A percentile compares a stretch with the other conserved stretches of the same genome.
Conservation (phyloP, 768 basidiomycete genomes). For the Termitomyces sp. region DNA sequence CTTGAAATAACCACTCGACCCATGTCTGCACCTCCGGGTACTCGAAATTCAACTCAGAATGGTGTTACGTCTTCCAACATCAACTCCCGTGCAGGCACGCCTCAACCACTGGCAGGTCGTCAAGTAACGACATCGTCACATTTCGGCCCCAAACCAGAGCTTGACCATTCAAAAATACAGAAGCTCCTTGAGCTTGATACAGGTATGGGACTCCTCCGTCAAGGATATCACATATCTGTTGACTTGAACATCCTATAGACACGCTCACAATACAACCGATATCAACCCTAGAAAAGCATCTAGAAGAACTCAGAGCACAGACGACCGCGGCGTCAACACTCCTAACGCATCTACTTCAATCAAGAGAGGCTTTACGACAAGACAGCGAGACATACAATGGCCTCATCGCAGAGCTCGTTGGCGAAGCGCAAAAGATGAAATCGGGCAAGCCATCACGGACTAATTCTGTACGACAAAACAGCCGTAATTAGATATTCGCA, state of each 20-base stretch:
- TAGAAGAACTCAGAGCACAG: slow-evolving; percentile 62
- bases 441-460: slow-evolving; percentile 50
- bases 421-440: slow-evolving; percentile 83
- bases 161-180: slow-evolving; percentile 62
- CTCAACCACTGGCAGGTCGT: slow-evolving; percentile 27
- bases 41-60: slow-evolving; percentile 33
- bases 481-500: slow-evolving; percentile 22
- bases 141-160: slow-evolving; percentile 72
- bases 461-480: slow-evolving; percentile 36
- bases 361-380: slow-evolving; percentile 76
- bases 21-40: slow-evolving; percentile 71
- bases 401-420: slow-evolving; percentile 87
- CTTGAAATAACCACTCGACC: slow-evolving; percentile 81
- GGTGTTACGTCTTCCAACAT: slow-evolving; percentile 25
- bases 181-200: slow-evolving; percentile 59
- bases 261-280: slow-evolving; percentile 68
- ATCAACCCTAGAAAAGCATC: slow-evolving; percentile 54
- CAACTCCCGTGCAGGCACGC: slow-evolving; percentile 51
- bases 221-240: neutral
- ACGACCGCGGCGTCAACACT: slow-evolving; percentile 72
- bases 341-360: slow-evolving; percentile 78
- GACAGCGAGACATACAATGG: slow-evolving; percentile 88
- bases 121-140: slow-evolving; percentile 28
- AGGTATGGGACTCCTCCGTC: slow-evolving; percentile 39
- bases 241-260: slow-evolving; percentile 37